Evolutionary conservation across 2,329 filamentous ascomycete genomes (phyloP), one percentile per base, ranked within the genome.

Genomic region (Sporothrix protearum): DNA sequence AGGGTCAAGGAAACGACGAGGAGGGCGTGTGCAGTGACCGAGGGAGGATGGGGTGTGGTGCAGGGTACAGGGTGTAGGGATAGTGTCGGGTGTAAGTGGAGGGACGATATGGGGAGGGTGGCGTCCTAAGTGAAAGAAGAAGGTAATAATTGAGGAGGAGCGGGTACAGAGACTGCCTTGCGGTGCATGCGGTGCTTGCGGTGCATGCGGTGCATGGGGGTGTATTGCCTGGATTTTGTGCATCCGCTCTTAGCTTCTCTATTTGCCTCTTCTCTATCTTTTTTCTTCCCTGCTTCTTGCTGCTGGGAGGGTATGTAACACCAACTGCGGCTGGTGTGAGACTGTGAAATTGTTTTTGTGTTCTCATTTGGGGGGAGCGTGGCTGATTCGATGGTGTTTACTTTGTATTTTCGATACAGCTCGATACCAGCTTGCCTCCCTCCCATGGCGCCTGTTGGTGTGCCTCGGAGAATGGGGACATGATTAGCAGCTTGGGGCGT

Each of bases 301-400:
- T 12, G 2, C 33, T 63, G 36, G n/a, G 39, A 4, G 22, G 12
- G 12, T 36, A 28, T 14, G 68, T 69, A 14, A 49, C 53, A 69
- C 68, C 19, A 49, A 12, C 68, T 69, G 68, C 68, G 53, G 51
- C 53, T 59, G 53, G 53, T 47, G 30, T 61, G 25, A 69, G 53
- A 67, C 8, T 51, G 45, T 36, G 28, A 33, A 39, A 67, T 51
- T 67, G 64, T 36, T 28, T 33, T 67, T 51, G 64, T 53, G 45
- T 51, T 36, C 28, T 45, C 64, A 6, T 36, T 22, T 8, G 19
- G 45, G 22, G 19, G 45, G 12, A 14, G 53, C 51, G 49, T 45
- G 53, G 22, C 47, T 39, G 59, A 45, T 42, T 42, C 45, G 59
- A 19, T 28, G 25, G 36, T 45, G n/a, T 63, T 36, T 36, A 8